These are phyloP conservation scores for Zhuliangozyma parablackwelliae DNA, from an alignment of 1,139 yeast genomes.

Conservation along the genomic window DNA sequence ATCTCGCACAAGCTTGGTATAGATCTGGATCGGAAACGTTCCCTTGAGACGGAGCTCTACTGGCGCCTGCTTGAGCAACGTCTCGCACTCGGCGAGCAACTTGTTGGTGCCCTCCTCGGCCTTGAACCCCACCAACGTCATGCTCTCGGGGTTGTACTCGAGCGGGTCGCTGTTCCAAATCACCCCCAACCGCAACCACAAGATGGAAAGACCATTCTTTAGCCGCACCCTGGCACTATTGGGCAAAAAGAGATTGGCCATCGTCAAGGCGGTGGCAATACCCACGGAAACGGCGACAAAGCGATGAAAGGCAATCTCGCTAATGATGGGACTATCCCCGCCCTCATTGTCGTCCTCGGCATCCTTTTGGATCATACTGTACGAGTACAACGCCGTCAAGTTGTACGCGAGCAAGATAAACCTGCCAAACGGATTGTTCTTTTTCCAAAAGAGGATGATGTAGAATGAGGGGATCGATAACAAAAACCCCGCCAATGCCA, in stretches of 20 bases:
- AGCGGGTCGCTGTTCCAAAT: slow-evolving; percentile 65
- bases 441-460: slow-evolving; percentile 64
- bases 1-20: slow-evolving; percentile 45
- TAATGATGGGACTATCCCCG: slow-evolving; percentile 62
- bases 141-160: slow-evolving; percentile 23
- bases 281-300: slow-evolving; percentile 71
- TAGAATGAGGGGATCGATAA: slow-evolving; percentile 64
- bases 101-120: slow-evolving; percentile 52
- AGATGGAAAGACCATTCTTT: slow-evolving; percentile 57
- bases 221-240: slow-evolving; percentile 70
- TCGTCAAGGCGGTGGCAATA: slow-evolving; percentile 68
- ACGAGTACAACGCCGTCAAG: slow-evolving; percentile 73
- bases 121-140: slow-evolving; percentile 44
- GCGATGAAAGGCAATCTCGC: slow-evolving; percentile 78
- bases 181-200: slow-evolving; percentile 78
- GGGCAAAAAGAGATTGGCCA: slow-evolving; percentile 64
- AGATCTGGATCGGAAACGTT: slow-evolving; percentile 54
- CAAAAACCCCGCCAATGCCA: slow-evolving; percentile 56
- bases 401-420: slow-evolving; percentile 75
- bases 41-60: slow-evolving; percentile 75
- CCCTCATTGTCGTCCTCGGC: slow-evolving; percentile 68
- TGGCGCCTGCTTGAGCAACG: slow-evolving; percentile 67
- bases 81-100: slow-evolving; percentile 59
- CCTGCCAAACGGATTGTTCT: slow-evolving; percentile 62
- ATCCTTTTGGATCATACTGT: slow-evolving; percentile 59